phyloP scores from a whole-genome alignment of 345 rosid genomes.

The Conringia planisiliqua region DNA sequence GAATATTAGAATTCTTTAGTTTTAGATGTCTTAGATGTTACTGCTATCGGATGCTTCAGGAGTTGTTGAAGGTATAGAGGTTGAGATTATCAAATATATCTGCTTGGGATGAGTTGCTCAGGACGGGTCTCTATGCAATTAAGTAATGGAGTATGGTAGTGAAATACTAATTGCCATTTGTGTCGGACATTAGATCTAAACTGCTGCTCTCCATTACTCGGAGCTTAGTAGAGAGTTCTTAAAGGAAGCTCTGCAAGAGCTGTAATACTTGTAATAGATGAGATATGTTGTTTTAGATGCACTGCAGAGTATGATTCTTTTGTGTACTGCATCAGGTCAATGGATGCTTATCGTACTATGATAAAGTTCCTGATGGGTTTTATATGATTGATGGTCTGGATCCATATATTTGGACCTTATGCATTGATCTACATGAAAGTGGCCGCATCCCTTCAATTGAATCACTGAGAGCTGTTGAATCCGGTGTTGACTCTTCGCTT shows the following conservation, averaged over 20 bases:
- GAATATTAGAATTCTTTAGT: background rate
- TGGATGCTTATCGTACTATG: constrained; percentile 91
- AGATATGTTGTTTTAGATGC: background rate
- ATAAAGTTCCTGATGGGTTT: constrained; percentile 97
- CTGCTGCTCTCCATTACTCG: background rate
- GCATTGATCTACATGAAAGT: constrained; percentile 77
- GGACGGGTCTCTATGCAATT: background rate
- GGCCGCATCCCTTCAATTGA: constrained; percentile 94
- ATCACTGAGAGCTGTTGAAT: constrained; percentile 72
- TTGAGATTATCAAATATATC: background rate
- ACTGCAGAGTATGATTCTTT: constrained; percentile 20
- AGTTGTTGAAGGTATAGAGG: background rate
- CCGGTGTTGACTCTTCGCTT: constrained; percentile 50
- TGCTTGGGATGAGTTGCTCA: background rate
- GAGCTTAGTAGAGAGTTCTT: background rate
- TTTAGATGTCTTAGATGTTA: background rate
- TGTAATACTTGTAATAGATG: background rate
- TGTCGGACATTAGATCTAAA: background rate
- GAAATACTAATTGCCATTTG: background rate
- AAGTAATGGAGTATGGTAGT: background rate
- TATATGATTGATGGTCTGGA: constrained; percentile 83
- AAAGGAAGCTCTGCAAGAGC: constrained; percentile 5
- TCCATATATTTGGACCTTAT: constrained; percentile 87
- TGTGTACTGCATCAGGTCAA: constrained; percentile 64
- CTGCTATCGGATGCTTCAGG: background rate